phyloP scores from a whole-genome alignment of 352 stramenopile genomes.

The Pythium periplocum region DNA sequence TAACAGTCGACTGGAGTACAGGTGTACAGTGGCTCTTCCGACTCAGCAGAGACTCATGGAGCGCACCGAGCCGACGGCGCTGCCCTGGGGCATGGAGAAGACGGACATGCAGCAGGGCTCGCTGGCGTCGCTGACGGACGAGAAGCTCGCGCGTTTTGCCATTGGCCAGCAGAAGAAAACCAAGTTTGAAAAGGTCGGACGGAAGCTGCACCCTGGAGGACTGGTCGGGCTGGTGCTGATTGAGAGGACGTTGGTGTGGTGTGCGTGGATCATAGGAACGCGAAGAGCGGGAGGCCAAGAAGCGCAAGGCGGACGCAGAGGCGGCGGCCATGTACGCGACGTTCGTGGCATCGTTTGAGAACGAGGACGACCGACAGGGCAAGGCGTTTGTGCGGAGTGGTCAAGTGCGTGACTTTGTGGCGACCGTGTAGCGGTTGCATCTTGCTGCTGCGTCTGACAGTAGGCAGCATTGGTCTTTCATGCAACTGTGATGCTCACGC shows the following conservation, averaged over 20 bases:
- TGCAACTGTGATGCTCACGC: no score
- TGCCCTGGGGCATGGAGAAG: conserved; percentile 66
- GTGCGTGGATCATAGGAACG: conserved; percentile 31
- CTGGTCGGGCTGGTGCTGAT: not conserved
- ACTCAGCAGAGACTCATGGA: not conserved
- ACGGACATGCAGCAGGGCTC: conserved; percentile 65
- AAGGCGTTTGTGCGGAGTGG: conserved; percentile 60
- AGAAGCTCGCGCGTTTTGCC: conserved; percentile 75
- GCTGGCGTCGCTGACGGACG: conserved; percentile 59
- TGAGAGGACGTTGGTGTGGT: not conserved
- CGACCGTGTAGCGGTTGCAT: no score
- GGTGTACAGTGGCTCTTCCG: no score
- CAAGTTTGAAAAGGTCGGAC: conserved; percentile 70
- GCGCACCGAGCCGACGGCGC: conserved; percentile 12
- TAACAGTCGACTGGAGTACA: no score
- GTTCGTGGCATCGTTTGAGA: conserved; percentile 88
- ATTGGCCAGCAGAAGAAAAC: conserved; percentile 81
- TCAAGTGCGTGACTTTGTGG: not conserved
- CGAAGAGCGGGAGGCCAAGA: conserved; percentile 79
- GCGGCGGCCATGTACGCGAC: conserved; percentile 84
- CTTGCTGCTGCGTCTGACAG: no score
- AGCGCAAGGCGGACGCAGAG: conserved; percentile 80
- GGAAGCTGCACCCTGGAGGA: no score
- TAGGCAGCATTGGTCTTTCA: no score
- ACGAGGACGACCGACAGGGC: conserved; percentile 48